Conservation (phyloP, 2,329 filamentous ascomycete species). For the Berkeleyomyces rouxiae region DNA sequence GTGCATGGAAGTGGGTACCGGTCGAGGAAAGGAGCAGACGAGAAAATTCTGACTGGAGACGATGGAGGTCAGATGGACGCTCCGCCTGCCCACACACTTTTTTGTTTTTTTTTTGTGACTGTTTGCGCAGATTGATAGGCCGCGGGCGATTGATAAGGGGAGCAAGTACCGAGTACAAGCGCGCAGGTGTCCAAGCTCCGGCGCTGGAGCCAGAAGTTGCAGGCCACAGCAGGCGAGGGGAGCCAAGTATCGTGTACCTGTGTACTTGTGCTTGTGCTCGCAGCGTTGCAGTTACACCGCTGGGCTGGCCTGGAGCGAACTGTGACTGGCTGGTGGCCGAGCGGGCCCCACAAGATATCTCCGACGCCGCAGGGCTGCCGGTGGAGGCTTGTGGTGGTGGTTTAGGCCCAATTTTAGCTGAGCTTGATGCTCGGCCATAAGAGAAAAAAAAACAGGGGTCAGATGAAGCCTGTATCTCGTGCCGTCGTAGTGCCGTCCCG, state of each 20-base stretch:
- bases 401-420: too few relatives aligned
- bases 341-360: background rate
- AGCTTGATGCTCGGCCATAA: background rate
- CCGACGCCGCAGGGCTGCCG: background rate
- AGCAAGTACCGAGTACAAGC: background rate
- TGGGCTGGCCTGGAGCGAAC: background rate
- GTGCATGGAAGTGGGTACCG: background rate
- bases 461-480: background rate
- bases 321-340: background rate
- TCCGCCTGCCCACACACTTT: background rate
- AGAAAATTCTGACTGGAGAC: too few relatives aligned
- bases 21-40: too few relatives aligned
- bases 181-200: background rate
- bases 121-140: slow-evolving; percentile 5
- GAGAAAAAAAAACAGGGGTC: background rate
- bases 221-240: background rate
- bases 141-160: background rate
- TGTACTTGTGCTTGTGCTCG: too few relatives aligned
- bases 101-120: background rate
- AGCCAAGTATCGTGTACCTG: too few relatives aligned
- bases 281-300: background rate
- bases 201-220: background rate
- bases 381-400: too few relatives aligned
- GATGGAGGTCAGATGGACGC: too few relatives aligned
- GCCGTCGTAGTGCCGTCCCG: background rate